These are phyloP conservation scores for Paxillus involutus DNA, from an alignment of 768 basidiomycete species.

Conservation along the genomic window DNA sequence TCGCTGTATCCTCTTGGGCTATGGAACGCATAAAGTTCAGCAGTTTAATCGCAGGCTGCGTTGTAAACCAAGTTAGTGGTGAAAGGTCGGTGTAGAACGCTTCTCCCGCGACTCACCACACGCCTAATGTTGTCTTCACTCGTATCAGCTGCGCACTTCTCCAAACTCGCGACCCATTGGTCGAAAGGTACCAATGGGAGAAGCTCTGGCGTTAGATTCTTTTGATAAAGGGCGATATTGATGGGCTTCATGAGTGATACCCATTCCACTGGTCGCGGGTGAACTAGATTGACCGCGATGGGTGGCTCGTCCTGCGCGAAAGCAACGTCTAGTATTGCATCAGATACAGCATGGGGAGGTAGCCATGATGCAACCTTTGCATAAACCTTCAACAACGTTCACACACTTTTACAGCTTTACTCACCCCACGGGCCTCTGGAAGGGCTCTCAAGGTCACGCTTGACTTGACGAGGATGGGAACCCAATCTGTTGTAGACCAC, in stretches of 20 bases:
- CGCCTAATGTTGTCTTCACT: conserved; percentile 24
- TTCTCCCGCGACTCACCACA: conserved; percentile 29
- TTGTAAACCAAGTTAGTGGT: conserved; percentile 7
- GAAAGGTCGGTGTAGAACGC: conserved; percentile 41
- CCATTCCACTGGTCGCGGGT: conserved; percentile 32
- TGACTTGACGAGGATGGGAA: conserved; percentile 38
- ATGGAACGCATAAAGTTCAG: conserved; percentile 26
- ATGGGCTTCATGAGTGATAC: conserved; percentile 24
- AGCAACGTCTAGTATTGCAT: conserved; percentile 28
- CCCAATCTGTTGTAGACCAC: conserved; percentile 38
- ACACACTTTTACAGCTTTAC: neutral
- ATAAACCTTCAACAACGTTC: neutral
- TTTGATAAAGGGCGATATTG: conserved; percentile 11
- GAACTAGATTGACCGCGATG: conserved; percentile 31
- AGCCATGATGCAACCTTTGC: conserved; percentile 31
- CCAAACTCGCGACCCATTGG: conserved; percentile 35
- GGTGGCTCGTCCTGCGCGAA: conserved; percentile 19
- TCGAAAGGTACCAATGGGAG: conserved; percentile 32
- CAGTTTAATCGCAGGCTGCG: conserved; percentile 36
- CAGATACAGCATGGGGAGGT: conserved; percentile 25
- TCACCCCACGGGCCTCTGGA: conserved; percentile 30
- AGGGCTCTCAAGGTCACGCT: conserved; percentile 29
- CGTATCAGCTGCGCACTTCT: conserved; percentile 6
- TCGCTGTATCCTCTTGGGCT: conserved; percentile 15
- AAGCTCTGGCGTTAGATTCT: conserved; percentile 7